A percentile compares a stretch with the other conserved stretches of the same genome.
Conservation (phyloP, 2,329 filamentous ascomycete species). For the Mycosphaerella sp. region DNA sequence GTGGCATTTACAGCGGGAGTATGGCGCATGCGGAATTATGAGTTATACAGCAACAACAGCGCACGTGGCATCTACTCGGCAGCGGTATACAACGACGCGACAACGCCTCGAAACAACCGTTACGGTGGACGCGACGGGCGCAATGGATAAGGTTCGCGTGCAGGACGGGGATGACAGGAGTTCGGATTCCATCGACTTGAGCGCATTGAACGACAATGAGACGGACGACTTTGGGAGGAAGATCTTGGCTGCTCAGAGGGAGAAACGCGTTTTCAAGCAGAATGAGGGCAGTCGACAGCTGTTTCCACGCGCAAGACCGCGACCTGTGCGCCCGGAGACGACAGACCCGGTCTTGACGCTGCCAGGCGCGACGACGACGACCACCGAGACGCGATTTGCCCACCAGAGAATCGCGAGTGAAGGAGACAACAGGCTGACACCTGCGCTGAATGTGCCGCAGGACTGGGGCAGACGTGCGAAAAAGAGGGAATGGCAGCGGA, state of each 20-base stretch:
- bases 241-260: constrained; percentile 41
- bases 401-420: constrained; percentile 24
- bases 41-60: background rate
- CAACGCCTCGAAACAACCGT: background rate
- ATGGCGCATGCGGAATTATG: no score
- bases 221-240: constrained; percentile 44
- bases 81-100: constrained; percentile 3
- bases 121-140: constrained; percentile 2
- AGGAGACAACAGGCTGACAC: constrained; percentile 38
- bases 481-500: constrained; percentile 39
- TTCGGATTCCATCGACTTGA: constrained; percentile 6
- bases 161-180: constrained; percentile 21
- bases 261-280: constrained; percentile 36
- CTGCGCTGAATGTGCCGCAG: constrained; percentile 41
- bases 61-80: background rate
- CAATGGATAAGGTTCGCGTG: constrained; percentile 25
- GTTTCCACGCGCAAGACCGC: constrained; percentile 22
- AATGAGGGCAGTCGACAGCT: constrained; percentile 28
- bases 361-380: background rate
- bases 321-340: constrained; percentile 6
- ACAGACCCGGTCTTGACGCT: constrained; percentile 9
- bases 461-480: constrained; percentile 46
- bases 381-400: constrained; percentile 2
- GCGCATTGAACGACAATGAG: constrained; percentile 34
- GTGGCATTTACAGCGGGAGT: background rate